phyloP scores from a whole-genome alignment of 306 rosid genomes.

The Sindora glabra region DNA sequence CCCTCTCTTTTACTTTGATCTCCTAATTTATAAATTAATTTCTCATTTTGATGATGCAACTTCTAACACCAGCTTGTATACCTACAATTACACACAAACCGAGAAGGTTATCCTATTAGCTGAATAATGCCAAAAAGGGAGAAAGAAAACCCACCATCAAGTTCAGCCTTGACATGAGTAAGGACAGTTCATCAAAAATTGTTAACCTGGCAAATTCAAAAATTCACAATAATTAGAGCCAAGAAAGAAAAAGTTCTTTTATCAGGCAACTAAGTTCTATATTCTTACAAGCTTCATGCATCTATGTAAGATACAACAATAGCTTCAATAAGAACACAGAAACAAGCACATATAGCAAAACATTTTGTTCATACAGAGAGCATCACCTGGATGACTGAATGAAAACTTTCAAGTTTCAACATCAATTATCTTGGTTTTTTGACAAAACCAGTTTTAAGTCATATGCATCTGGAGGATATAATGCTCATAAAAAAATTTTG shows the following conservation, averaged over 20 bases:
- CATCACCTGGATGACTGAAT: background rate
- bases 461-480: background rate
- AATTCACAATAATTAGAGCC: conserved; percentile 32
- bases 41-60: conserved; percentile 23
- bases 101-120: conserved; percentile 30
- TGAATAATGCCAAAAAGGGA: conserved; percentile 14
- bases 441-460: background rate
- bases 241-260: conserved; percentile 3
- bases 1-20: background rate
- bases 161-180: conserved; percentile 53
- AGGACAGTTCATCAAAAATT: conserved; percentile 56
- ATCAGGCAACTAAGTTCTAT: conserved; percentile 1
- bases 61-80: background rate
- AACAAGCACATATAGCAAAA: background rate
- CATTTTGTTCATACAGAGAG: background rate
- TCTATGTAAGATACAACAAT: conserved; percentile 3
- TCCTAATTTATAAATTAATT: background rate
- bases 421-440: background rate
- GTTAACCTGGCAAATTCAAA: conserved; percentile 43
- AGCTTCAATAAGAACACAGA: conserved; percentile 3
- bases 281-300: conserved; percentile 1
- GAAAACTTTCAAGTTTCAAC: no score
- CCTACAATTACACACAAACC: background rate
- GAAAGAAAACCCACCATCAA: conserved; percentile 51
- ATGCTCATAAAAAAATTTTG: no score